A percentile compares a stretch with the other conserved stretches of the same genome.
These are phyloP conservation scores for Gnetum montanum DNA, from an alignment of 75 land plant species.

Conservation along the genomic window DNA sequence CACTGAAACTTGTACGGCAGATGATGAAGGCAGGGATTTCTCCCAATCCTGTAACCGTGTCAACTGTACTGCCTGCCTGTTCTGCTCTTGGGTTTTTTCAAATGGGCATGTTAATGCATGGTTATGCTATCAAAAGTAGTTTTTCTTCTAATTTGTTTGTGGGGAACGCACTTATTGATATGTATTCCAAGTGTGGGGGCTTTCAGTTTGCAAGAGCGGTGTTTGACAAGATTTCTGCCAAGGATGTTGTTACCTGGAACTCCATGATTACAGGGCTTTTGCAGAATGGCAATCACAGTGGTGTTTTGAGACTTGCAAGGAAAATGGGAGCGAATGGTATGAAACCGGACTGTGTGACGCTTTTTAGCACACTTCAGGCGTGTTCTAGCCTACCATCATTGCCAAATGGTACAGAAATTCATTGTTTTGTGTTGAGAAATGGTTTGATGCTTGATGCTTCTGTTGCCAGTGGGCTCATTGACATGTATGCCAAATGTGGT, in stretches of 20 bases:
- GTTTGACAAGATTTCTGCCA: constrained; percentile 30
- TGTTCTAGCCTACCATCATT: constrained; percentile 38
- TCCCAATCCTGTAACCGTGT: neutral
- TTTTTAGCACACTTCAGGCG: constrained; percentile 37
- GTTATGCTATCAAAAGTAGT: neutral
- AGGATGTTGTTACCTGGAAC: constrained; percentile 60
- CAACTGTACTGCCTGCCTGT: constrained; percentile 7
- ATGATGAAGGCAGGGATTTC: neutral
- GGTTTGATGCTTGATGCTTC: constrained; percentile 33
- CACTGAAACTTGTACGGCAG: constrained; percentile 3
- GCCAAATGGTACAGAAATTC: constrained; percentile 37
- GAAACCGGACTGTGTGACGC: constrained; percentile 32
- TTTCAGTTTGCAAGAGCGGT: constrained; percentile 25
- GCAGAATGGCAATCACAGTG: constrained; percentile 22
- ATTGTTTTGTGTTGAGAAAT: constrained; percentile 33
- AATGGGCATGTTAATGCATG: constrained; percentile 4
- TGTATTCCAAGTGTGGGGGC: constrained; percentile 53
- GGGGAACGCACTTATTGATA: constrained; percentile 33
- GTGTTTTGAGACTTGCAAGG: constrained; percentile 27
- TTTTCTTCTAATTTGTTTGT: neutral
- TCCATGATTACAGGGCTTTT: constrained; percentile 49
- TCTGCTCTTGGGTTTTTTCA: neutral
- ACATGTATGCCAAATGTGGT: constrained; percentile 41
- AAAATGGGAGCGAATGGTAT: constrained; percentile 27
- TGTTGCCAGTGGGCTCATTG: constrained; percentile 42